Evolutionary conservation across 805 yeast species (phyloP), one percentile per base, ranked within the genome.

Genomic region (Candida manassasensis): DNA sequence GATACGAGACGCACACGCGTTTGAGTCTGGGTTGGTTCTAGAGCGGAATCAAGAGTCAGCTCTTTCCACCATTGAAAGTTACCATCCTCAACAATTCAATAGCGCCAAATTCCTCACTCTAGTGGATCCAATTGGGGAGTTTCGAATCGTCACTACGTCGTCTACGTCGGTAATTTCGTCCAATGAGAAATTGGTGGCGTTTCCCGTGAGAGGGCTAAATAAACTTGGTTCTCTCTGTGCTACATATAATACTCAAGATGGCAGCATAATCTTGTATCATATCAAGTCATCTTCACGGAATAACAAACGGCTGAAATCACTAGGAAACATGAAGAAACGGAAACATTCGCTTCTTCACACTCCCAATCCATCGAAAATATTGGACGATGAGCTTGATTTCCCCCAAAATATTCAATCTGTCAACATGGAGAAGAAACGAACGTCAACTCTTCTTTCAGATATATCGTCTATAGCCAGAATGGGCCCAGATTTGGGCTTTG

Each of bases 61-160:
- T 11, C 28, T 39, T 6, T 21, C 44, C 12, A 27, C 32, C 21
- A 16, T 29, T 6, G 40, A 40, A 6, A 27, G 30, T 15, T 16
- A 38, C 6, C 51, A 41, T 29, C 51, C 52, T 19, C 48, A 50
- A 6, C 59, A 47, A 32, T 40, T 59, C 15, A 52, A 41, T 37
- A 42, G 53, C 28, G 66, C 58, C 26, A 50, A 63, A 35, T 82
- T 84, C 45, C 64, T 86, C 35, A 78, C 94, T 0, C 52, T 87
- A 39, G 69, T 79, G 1, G 94, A 85, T 51, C 90, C 95, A 1
- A 60, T 82, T 41, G 74, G 77, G 2, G 93, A 85, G 3, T 69
- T 84, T 38, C 87, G 95, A 2, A 62, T 77, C 4, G 73, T 87
- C 4, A 77, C 79, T 1, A 78, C 90, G 0, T 77, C 87, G 0